Conservation (phyloP, 768 basidiomycete species). For the Pisolithus microcarpus region DNA sequence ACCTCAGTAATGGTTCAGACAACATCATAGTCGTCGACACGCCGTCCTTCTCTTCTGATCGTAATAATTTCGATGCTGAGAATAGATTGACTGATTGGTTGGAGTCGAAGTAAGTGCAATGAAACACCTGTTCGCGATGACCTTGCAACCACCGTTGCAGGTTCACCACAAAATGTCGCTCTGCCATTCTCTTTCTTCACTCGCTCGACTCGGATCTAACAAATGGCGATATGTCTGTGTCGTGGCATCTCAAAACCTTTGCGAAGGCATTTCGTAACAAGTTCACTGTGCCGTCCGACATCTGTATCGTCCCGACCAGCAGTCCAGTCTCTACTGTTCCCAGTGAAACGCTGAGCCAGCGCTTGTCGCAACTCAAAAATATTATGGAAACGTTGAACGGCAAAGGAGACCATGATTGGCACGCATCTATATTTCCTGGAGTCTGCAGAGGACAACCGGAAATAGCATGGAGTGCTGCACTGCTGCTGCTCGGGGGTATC, state of each 20-base stretch:
- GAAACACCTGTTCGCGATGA: no score
- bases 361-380: neutral
- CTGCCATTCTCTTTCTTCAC: no score
- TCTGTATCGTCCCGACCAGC: neutral
- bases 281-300: neutral
- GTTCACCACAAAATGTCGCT: no score
- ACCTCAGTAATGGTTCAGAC: no score
- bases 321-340: neutral
- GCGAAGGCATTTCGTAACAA: neutral
- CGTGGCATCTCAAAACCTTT: neutral
- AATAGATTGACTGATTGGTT: no score
- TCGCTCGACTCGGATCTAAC: neutral
- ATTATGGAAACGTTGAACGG: neutral
- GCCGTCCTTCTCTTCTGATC: no score
- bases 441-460: neutral
- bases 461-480: neutral
- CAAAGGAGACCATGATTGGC: neutral
- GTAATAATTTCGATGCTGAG: no score
- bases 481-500: no score
- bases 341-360: neutral
- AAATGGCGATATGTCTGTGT: neutral
- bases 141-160: no score
- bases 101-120: no score
- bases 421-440: neutral
- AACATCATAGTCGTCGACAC: no score